Evolutionary conservation across 495 filamentous ascomycete genomes (phyloP).

Genomic region (Annulohypoxylon nitens): DNA sequence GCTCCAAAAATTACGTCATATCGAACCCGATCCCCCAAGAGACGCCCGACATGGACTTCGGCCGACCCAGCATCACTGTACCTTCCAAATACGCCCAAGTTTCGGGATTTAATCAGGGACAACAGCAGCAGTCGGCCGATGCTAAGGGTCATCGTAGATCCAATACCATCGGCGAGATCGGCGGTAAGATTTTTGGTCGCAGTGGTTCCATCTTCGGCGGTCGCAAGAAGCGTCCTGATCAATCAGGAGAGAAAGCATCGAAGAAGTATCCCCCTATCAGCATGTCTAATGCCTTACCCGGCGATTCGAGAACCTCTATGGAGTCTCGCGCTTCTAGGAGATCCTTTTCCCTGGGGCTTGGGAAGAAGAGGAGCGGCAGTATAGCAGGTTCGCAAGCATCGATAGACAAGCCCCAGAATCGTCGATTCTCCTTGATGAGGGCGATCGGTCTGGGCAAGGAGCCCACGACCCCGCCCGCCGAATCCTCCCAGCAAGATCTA

Average conservation of each 20-base stretch:
- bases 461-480: constrained; percentile 52
- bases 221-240: constrained; percentile 60
- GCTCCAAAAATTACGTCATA: constrained; percentile 79
- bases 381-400: constrained; percentile 65
- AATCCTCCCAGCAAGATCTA: constrained; percentile 59
- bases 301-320: constrained; percentile 77
- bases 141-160: constrained; percentile 88
- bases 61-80: constrained; percentile 71
- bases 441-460: constrained; percentile 66
- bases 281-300: constrained; percentile 73
- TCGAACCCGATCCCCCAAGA: constrained; percentile 76
- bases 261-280: constrained; percentile 82
- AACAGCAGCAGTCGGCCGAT: constrained; percentile 47
- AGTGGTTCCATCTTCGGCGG: constrained; percentile 82
- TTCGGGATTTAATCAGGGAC: constrained; percentile 57
- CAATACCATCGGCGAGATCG: constrained; percentile 85
- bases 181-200: constrained; percentile 82
- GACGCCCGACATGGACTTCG: constrained; percentile 62
- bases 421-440: constrained; percentile 85
- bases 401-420: constrained; percentile 64
- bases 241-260: constrained; percentile 57
- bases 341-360: constrained; percentile 80
- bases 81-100: constrained; percentile 65
- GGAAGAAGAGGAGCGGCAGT: constrained; percentile 75
- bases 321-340: constrained; percentile 77